Base-by-base conservation (phyloP, 805 yeast genomes). In the Candida succiphila region DNA sequence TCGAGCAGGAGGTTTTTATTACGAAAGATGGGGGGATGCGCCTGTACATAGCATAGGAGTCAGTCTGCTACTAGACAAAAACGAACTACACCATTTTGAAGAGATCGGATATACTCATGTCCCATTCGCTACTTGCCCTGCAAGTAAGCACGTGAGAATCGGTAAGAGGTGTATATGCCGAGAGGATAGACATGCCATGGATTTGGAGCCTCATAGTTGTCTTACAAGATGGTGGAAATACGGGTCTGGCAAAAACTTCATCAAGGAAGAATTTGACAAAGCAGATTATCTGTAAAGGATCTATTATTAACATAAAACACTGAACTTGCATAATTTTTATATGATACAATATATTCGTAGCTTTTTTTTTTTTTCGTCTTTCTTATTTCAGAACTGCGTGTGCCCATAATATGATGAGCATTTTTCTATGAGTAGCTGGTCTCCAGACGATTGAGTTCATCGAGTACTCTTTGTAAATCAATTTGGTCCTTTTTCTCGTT, bases 11-110 rank as follows among this genome's bases (percentile, higher is more conserved):
- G 92, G 92, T 4, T 83, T 84, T 50, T 80, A 80, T 53, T 79
- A 81, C 36, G 95, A 86, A 56, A 61, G 95, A 37, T 87, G 96
- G 96, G 96, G 96, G 13, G 96, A 87, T 58, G 95, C 95, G 1
- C 95, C 95, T 0, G 83, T 86, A 13, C 95, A 86, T 52, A 65
- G 89, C 0, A 61, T 85, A 20, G 94, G 75, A 1, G 76, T 72
- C 1, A 52, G 81, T 1, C 52, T 83, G 28, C 52, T 83, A 29
- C 56, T 83, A 40, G 71, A 75, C 40, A 67, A 61, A 34, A 51
- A 62, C 14, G 79, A 84, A 49, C 56, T 87, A 27, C 80, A 78
- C 49, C 85, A 80, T 60, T 83, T 87, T 54, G 77, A 77, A 37
- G 94, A 86, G 46, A 65, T 86, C 14, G 95, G 95, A 0, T 86